A percentile compares a stretch with the other conserved stretches of the same genome.
phyloP scores from a whole-genome alignment of 495 filamentous ascomycete genomes.

The Glutinoglossum americanum region DNA sequence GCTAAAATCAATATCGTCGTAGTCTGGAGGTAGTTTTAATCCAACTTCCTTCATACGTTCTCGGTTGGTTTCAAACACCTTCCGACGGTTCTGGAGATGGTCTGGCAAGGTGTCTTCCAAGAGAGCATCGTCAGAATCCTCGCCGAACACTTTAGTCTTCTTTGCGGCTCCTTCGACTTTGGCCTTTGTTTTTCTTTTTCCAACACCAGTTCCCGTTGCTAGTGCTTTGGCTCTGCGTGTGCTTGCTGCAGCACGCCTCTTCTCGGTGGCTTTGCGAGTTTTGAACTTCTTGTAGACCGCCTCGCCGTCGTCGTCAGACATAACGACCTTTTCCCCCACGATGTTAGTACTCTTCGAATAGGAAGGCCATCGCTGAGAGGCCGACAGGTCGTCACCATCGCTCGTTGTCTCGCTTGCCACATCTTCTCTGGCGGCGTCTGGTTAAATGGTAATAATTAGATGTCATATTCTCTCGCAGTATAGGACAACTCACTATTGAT shows the following conservation, averaged over 20 bases:
- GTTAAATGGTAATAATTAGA: not conserved
- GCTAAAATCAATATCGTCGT: constrained; percentile 66
- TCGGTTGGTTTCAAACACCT: constrained; percentile 28
- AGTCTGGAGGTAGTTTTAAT: constrained; percentile 58
- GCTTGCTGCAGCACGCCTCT: constrained; percentile 28
- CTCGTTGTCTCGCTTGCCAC: not conserved
- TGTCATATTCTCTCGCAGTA: not conserved
- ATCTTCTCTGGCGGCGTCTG: not conserved
- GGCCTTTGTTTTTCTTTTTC: constrained; percentile 10
- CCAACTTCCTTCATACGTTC: constrained; percentile 42
- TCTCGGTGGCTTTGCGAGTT: constrained; percentile 31
- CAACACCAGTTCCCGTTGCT: constrained; percentile 4
- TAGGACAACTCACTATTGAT: not conserved
- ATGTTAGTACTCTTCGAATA: not conserved
- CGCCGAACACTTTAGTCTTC: constrained; percentile 19
- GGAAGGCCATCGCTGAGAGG: not conserved
- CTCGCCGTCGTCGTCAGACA: constrained; percentile 23
- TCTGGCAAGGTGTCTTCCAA: constrained; percentile 36
- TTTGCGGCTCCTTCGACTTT: constrained; percentile 8
- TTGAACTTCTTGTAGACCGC: constrained; percentile 37
- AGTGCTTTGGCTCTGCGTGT: constrained; percentile 24
- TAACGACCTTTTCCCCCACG: constrained; percentile 10
- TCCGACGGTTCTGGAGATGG: constrained; percentile 31
- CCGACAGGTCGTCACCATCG: not conserved
- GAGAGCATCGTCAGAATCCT: constrained; percentile 28